Percentiles rank a stretch among this genome's conserved stretches.
Conservation (phyloP, 2,329 filamentous ascomycete species). For the Pyrenophora teres region DNA sequence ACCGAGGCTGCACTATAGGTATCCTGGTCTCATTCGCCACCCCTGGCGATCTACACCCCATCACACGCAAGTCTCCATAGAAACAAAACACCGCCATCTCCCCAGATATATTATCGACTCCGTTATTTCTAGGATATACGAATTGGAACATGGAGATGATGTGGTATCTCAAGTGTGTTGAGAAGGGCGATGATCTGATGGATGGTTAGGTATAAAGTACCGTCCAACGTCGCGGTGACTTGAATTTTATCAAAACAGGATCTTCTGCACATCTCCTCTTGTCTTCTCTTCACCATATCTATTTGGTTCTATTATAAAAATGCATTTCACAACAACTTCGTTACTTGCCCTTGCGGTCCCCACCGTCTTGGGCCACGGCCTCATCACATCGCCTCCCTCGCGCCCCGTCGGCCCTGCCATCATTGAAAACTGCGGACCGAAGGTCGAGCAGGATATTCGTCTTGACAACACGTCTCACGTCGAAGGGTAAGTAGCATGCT, state of each 20-base stretch:
- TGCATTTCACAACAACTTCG: conserved; percentile 19
- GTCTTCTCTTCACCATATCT: conserved; percentile 3
- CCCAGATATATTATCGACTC: conserved; percentile 1
- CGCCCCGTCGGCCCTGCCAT: conserved; percentile 58
- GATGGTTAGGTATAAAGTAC: neutral
- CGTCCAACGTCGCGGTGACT: neutral
- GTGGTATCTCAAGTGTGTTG: neutral
- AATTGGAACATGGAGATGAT: neutral
- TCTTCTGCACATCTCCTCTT: neutral
- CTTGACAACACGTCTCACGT: conserved; percentile 50
- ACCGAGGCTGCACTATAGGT: conserved; percentile 2
- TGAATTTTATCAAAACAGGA: neutral
- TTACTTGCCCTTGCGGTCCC: conserved; percentile 17
- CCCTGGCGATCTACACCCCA: conserved; percentile 1
- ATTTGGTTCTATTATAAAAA: too few species aligned
- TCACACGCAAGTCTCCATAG: neutral
- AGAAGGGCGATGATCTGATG: neutral
- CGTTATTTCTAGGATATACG: neutral
- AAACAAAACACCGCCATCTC: neutral
- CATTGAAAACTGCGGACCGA: conserved; percentile 56
- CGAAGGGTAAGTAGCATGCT: conserved; percentile 41
- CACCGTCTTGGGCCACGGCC: conserved; percentile 54
- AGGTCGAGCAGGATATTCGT: conserved; percentile 57
- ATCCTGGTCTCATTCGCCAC: conserved; percentile 2
- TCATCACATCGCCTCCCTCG: conserved; percentile 56